Evolutionary conservation across 2,329 filamentous ascomycete species (phyloP).

Genomic region (Monilinia fructicola): DNA sequence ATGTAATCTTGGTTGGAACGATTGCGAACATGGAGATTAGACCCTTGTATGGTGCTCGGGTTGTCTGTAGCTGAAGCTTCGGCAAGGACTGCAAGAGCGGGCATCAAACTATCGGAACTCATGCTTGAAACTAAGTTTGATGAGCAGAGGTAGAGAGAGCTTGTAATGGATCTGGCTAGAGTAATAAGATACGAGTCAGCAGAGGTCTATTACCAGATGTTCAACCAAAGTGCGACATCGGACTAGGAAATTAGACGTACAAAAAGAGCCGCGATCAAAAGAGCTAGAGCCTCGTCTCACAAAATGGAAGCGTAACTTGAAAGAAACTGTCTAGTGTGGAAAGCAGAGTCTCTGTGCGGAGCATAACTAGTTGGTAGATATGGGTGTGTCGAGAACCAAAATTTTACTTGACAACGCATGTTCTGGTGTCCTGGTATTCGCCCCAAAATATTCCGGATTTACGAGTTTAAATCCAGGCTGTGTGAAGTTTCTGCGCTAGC

Average conservation of each 20-base stretch:
- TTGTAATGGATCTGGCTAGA: background rate
- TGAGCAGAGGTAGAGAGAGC: background rate
- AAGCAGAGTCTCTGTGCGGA: background rate
- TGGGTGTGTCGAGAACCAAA: rapidly evolving
- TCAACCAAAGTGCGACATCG: background rate
- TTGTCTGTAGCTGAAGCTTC: background rate
- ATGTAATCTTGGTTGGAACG: background rate
- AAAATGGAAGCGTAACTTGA: background rate
- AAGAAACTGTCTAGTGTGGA: background rate
- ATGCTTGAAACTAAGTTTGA: background rate
- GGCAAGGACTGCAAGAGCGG: too few species aligned
- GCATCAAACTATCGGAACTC: background rate
- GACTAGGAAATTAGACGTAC: background rate
- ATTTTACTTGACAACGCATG: background rate
- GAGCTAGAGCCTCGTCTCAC: background rate
- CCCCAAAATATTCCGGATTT: background rate
- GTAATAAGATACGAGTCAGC: background rate
- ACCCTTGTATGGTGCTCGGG: background rate
- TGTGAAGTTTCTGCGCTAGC: background rate
- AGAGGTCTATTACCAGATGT: too few species aligned
- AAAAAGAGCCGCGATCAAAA: background rate
- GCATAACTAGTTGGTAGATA: background rate
- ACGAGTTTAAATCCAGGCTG: background rate
- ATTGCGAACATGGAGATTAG: background rate
- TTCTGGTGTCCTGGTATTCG: background rate